These are phyloP conservation scores for Mortierella alpina DNA, from an alignment of 192 early-diverging fungal genomes.

Conservation along the genomic window DNA sequence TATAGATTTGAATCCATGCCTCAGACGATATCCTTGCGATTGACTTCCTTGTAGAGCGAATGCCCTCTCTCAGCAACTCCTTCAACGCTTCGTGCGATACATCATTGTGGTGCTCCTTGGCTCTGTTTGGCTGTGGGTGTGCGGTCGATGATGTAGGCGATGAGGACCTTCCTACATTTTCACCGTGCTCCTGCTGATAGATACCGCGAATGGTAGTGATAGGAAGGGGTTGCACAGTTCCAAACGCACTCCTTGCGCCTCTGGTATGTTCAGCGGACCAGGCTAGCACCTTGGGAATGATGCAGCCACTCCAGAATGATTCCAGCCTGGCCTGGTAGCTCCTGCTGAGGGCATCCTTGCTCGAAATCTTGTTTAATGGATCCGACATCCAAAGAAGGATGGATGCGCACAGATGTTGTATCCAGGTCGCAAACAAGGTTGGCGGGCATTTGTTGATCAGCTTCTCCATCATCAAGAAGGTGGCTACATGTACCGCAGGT, in stretches of 20 bases:
- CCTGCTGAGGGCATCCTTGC: constrained; percentile 3
- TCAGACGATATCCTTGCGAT: too few species aligned
- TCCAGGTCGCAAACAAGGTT: constrained; percentile 7
- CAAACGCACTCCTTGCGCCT: constrained; percentile 14
- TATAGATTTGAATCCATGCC: too few species aligned
- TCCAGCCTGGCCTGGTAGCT: constrained; percentile 7
- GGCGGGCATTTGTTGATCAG: constrained; percentile 31
- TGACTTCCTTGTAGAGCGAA: too few species aligned
- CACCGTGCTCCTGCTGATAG: neutral
- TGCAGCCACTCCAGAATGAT: constrained; percentile 21
- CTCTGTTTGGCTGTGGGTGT: neutral
- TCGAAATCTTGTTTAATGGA: neutral
- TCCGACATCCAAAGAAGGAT: constrained; percentile 31
- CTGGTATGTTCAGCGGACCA: constrained; percentile 1
- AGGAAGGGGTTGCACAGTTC: constrained; percentile 13
- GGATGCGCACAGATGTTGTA: neutral
- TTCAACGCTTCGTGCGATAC: too few species aligned
- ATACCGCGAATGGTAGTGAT: constrained; percentile 23
- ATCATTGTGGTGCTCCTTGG: too few species aligned
- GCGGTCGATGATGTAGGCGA: neutral
- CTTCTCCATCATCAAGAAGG: constrained; percentile 30
- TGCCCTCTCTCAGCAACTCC: too few species aligned
- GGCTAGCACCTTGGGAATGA: constrained; percentile 7
- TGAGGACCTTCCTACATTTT: neutral
- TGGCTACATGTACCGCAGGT: constrained; percentile 12